phyloP scores from a whole-genome alignment of 139 green algal genomes.

The Mesotaenium endlicherianum region DNA sequence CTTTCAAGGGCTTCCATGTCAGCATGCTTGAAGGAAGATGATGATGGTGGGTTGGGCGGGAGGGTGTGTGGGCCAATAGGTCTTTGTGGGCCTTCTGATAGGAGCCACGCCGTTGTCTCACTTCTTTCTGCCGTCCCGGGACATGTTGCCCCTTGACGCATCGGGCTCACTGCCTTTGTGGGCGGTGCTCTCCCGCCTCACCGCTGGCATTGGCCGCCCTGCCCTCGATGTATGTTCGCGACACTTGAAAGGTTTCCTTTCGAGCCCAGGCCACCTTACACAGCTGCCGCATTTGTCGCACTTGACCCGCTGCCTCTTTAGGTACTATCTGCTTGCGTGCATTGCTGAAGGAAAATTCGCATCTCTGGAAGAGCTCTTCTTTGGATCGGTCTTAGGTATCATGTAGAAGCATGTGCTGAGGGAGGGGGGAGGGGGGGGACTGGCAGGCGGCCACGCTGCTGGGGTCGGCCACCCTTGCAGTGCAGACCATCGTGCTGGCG shows the following conservation, averaged over 20 bases:
- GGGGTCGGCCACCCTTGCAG: conserved; percentile 57
- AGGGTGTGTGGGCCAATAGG: conserved; percentile 9
- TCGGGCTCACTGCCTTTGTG: not conserved
- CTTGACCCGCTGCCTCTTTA: too few species aligned
- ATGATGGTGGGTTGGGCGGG: not conserved
- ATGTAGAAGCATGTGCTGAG: too few species aligned
- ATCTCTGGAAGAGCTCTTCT: too few species aligned
- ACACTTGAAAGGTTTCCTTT: not conserved
- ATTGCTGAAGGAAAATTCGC: too few species aligned
- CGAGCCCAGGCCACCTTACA: too few species aligned
- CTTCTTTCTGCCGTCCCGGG: conserved; percentile 15
- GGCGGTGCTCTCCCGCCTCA: conserved; percentile 54
- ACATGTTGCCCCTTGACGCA: not conserved
- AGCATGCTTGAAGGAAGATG: too few species aligned
- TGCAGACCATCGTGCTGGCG: conserved; percentile 66
- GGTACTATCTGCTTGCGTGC: too few species aligned
- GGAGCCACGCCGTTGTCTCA: conserved; percentile 47
- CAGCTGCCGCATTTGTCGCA: too few species aligned
- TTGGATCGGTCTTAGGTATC: too few species aligned
- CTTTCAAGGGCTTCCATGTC: too few species aligned
- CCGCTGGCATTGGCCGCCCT: conserved; percentile 27
- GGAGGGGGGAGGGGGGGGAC: too few species aligned
- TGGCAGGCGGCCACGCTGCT: conserved; percentile 48
- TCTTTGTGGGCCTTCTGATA: conserved; percentile 61
- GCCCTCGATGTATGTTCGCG: conserved; percentile 51